phyloP scores from a whole-genome alignment of 352 stramenopile species.

The Globisporangium splendens region DNA sequence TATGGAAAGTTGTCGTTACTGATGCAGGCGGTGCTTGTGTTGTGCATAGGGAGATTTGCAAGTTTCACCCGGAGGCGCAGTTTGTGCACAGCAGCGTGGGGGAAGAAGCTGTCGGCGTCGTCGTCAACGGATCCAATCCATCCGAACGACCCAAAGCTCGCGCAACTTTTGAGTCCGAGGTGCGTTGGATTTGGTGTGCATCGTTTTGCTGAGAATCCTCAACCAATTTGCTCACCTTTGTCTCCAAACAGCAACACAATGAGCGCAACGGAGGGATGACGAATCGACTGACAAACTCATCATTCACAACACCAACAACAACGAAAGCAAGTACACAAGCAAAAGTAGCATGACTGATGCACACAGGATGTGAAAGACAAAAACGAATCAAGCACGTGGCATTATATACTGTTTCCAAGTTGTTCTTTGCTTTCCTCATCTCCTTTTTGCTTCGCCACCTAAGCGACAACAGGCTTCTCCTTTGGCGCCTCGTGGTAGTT shows the following conservation, averaged over 20 bases:
- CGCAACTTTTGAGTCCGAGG: slow-evolving; percentile 56
- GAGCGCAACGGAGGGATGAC: not conserved
- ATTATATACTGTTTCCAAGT: not conserved
- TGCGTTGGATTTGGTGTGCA: slow-evolving; percentile 7
- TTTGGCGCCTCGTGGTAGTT: slow-evolving; percentile 90
- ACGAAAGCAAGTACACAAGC: not conserved
- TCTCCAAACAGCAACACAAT: slow-evolving; percentile 17
- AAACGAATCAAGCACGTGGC: not conserved
- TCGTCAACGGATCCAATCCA: slow-evolving; percentile 3
- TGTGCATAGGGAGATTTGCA: slow-evolving; percentile 33
- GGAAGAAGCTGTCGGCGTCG: not conserved
- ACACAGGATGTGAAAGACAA: no score
- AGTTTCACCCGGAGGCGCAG: slow-evolving; percentile 65
- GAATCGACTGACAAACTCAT: not conserved
- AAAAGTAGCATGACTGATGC: no score
- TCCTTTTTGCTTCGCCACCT: not conserved
- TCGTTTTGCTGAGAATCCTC: no score
- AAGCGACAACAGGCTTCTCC: slow-evolving; percentile 6
- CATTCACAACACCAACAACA: not conserved
- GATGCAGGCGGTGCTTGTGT: no score
- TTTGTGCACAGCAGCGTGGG: slow-evolving; percentile 7
- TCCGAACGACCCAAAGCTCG: slow-evolving; percentile 26
- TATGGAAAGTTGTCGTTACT: slow-evolving; percentile 1
- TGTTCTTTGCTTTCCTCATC: not conserved
- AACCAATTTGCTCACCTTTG: no score